Base-by-base conservation (phyloP, 805 yeast species). In the Pichia phayaonensis region DNA sequence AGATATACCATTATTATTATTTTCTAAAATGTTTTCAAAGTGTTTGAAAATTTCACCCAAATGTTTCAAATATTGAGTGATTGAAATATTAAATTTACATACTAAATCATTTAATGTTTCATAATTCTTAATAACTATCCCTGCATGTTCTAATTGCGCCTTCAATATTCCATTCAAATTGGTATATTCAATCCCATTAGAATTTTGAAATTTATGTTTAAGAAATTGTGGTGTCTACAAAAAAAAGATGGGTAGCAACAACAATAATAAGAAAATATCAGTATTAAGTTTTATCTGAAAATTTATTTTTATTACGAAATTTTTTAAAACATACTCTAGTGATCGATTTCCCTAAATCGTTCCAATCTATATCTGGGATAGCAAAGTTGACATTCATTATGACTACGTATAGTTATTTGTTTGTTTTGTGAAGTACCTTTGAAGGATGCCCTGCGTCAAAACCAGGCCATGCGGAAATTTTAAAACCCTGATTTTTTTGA, bases 391-490 rank as follows among this genome's bases (percentile, higher is more conserved):
- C 47, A 13, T 39, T 40, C 4, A 43, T 45, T 3, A 34, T 23
- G 42, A 40, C 44, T 7, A 21, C 13, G 10, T 13, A 18, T 24
- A 21, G 3, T 15, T 22, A 6, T 27, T 39, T 26, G 42, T 26
- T 34, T 26, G 45, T 44, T 16, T 34, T 34, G n/a, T 34, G 38
- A 34, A 34, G 38, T 16, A n/a, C 38, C 38, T 36, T 43, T 21
- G 45, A 44, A 27, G 86, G 85, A 61, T 82, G 87, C 0, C 84
- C 84, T 56, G 80, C 86, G 56, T 81, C 75, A 15, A 79, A 73
- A 0, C 86, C 86, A 0, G 87, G 87, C 87, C 87, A 82, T 1
- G 87, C 77, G 40, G 66, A 56, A 36, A 73, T 70, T 42, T 61
- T 63, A 8, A 48, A 42, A 24, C 43, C 40, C 13, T 48, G 40